A percentile compares a stretch with the other conserved stretches of the same genome.
Evolutionary conservation across 768 basidiomycete species (phyloP).

Genomic region (Candolleomyces eurysporus): DNA sequence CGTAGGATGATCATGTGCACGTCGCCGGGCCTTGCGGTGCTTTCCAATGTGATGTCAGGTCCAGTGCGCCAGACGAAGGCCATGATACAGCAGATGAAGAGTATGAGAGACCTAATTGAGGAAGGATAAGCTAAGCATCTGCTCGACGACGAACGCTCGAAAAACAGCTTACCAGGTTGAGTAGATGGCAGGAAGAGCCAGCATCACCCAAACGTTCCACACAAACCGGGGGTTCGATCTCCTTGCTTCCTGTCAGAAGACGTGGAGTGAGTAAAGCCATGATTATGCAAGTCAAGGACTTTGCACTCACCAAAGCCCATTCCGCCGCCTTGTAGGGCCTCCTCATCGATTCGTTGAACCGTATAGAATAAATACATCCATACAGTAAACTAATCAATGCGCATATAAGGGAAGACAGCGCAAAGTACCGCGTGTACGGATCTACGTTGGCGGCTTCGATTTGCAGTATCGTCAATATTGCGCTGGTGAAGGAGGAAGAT

Average conservation of each 20-base stretch:
- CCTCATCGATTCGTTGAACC: constrained; percentile 60
- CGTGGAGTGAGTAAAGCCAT: not conserved
- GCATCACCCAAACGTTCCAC: constrained; percentile 70
- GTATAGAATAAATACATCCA: constrained; percentile 60
- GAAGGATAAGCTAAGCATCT: not conserved
- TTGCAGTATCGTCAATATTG: constrained; percentile 30
- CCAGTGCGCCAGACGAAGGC: constrained; percentile 56
- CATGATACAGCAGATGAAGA: constrained; percentile 56
- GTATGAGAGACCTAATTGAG: constrained; percentile 50
- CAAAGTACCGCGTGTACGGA: constrained; percentile 53
- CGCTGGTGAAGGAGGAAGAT: constrained; percentile 13
- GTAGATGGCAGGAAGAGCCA: constrained; percentile 65
- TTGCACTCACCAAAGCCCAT: constrained; percentile 5
- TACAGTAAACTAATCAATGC: constrained; percentile 60
- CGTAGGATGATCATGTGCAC: constrained; percentile 34
- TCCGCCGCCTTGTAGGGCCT: constrained; percentile 45
- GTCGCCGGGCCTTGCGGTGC: not conserved
- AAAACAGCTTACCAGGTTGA: constrained; percentile 48
- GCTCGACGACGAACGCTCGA: not conserved
- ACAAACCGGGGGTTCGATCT: constrained; percentile 23
- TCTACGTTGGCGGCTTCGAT: constrained; percentile 41
- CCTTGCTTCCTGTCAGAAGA: constrained; percentile 47
- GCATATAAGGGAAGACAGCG: constrained; percentile 54
- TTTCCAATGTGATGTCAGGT: constrained; percentile 17
- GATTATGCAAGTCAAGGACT: not conserved